Evolutionary conservation across 495 filamentous ascomycete species (phyloP).

Genomic region (Recurvomyces mirabilis): DNA sequence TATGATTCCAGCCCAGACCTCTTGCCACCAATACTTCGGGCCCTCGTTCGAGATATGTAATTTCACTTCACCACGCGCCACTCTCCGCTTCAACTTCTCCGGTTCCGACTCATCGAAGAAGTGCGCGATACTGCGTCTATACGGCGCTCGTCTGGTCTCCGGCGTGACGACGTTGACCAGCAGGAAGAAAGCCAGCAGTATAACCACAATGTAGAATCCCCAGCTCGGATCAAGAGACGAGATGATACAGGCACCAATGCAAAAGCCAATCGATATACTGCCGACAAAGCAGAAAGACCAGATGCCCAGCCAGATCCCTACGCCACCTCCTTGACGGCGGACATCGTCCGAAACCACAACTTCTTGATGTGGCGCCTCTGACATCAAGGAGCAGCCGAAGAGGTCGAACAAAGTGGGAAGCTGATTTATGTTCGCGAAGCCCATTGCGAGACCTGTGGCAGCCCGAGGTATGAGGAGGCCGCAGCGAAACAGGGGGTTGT

Average conservation of each 20-base stretch:
- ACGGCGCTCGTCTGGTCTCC: conserved; percentile 52
- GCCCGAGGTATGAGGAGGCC: conserved; percentile 51
- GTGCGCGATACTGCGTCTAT: conserved; percentile 53
- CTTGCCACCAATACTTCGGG: conserved; percentile 63
- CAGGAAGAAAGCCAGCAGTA: conserved; percentile 48
- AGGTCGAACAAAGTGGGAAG: conserved; percentile 58
- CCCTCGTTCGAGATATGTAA: conserved; percentile 58
- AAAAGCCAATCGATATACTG: conserved; percentile 55
- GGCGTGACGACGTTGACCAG: conserved; percentile 55
- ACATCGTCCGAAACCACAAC: conserved; percentile 50
- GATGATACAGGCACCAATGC: conserved; percentile 56
- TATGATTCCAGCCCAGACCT: conserved; percentile 58
- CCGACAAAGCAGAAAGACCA: conserved; percentile 66
- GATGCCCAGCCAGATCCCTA: conserved; percentile 65
- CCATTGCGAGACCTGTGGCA: conserved; percentile 54
- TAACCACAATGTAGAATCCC: conserved; percentile 62
- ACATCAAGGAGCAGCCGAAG: conserved; percentile 62
- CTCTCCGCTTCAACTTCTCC: conserved; percentile 41
- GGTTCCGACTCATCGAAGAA: conserved; percentile 38
- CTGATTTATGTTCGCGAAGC: conserved; percentile 67
- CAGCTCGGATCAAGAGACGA: conserved; percentile 48
- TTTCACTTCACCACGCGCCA: conserved; percentile 62
- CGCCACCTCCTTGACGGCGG: conserved; percentile 58
- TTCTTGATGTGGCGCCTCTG: conserved; percentile 58
- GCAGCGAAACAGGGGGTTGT: conserved; percentile 43